Evolutionary conservation across 75 land plant species (phyloP).

Genomic region (Azolla pinnata): DNA sequence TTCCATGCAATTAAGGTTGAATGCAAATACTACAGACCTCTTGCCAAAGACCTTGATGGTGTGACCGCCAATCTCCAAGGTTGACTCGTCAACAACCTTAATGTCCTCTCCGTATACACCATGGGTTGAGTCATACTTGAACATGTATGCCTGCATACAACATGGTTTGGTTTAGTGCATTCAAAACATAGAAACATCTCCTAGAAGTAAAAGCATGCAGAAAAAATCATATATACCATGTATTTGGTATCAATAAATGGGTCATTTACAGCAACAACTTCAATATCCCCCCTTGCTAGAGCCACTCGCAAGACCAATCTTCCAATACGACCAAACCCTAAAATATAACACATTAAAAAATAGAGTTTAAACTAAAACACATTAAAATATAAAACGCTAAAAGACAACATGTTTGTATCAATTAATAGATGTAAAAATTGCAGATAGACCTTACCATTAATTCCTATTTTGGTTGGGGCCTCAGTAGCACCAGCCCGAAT

Average conservation of each 20-base stretch:
- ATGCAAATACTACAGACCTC: constrained; percentile 32
- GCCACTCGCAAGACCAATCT: constrained; percentile 20
- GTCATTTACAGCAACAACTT: constrained; percentile 34
- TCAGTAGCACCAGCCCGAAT: neutral
- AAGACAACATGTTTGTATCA: neutral
- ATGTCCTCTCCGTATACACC: constrained; percentile 62
- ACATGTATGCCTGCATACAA: constrained; percentile 82
- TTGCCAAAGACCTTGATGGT: constrained; percentile 38
- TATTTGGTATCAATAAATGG: constrained; percentile 32
- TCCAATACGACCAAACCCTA: constrained; percentile 33
- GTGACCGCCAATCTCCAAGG: constrained; percentile 71
- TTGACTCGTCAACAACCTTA: constrained; percentile 46
- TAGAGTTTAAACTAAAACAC: neutral
- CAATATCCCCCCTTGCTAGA: constrained; percentile 15
- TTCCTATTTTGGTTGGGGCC: constrained; percentile 8
- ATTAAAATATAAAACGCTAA: neutral
- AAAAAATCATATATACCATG: constrained; percentile 16
- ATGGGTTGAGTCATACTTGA: constrained; percentile 91
- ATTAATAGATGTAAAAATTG: neutral
- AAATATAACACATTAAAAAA: neutral
- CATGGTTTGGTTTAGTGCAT: neutral
- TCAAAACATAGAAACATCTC: neutral
- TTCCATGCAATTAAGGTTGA: neutral
- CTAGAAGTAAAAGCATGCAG: neutral
- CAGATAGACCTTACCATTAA: constrained; percentile 18